Percentiles rank a stretch among this genome's conserved stretches.
These are phyloP conservation scores for Trypanosoma platydactyli DNA, from an alignment of 208 protist genomes.

Conservation along the genomic window DNA sequence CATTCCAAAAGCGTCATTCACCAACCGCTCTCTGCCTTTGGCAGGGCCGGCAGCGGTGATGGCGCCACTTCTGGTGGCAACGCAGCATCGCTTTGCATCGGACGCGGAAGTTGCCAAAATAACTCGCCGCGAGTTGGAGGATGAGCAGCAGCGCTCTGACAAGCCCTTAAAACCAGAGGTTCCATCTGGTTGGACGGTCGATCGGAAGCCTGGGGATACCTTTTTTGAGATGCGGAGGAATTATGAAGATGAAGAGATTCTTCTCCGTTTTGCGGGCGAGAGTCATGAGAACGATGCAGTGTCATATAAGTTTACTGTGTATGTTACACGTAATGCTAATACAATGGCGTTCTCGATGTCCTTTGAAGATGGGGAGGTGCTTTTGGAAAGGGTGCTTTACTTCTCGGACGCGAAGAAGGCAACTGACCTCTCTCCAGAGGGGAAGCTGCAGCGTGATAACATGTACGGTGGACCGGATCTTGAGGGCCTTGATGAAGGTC, in stretches of 20 bases:
- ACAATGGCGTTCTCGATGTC: slow-evolving; percentile 69
- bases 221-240: slow-evolving; percentile 66
- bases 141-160: slow-evolving; percentile 75
- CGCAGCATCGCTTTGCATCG: slow-evolving; percentile 55
- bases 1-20: slow-evolving; percentile 1
- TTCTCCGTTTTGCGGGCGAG: slow-evolving; percentile 68
- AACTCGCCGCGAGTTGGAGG: slow-evolving; percentile 73
- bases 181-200: slow-evolving; percentile 72
- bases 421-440: slow-evolving; percentile 59
- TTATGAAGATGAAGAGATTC: slow-evolving; percentile 80
- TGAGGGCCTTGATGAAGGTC: slow-evolving; percentile 72
- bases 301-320: slow-evolving; percentile 63
- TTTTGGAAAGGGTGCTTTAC: slow-evolving; percentile 77
- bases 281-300: slow-evolving; percentile 39
- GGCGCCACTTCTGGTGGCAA: slow-evolving; percentile 11
- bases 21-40: slow-evolving; percentile 31
- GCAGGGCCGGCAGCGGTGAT: background rate
- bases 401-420: slow-evolving; percentile 61
- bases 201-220: slow-evolving; percentile 61
- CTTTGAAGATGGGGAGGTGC: slow-evolving; percentile 81
- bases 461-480: slow-evolving; percentile 80
- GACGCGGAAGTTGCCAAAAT: slow-evolving; percentile 54
- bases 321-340: slow-evolving; percentile 52
- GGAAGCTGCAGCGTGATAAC: slow-evolving; percentile 38
- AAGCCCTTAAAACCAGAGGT: slow-evolving; percentile 72